Base-by-base conservation (phyloP, 768 basidiomycete genomes). In the Neoboletus brunneissimus region DNA sequence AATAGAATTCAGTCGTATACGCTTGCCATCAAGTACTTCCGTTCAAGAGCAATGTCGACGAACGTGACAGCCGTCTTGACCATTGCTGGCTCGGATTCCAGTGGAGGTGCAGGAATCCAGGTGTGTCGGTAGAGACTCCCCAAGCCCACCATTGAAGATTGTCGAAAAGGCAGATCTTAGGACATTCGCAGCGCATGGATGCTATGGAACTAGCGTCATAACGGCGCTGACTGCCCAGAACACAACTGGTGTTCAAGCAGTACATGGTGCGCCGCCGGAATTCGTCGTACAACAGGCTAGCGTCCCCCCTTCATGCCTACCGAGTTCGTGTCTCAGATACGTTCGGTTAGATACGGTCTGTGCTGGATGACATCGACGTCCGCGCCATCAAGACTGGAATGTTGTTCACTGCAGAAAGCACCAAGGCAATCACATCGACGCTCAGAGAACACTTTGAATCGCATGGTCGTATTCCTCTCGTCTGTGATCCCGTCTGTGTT, bases 181-280 rank as follows among this genome's bases (percentile, higher is more conserved):
- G 71, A 88, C 92, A 1, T 88, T 94, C 62, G 84, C 89, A 5
- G 86, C 90, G 0, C 80, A 86, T 29, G 79, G 78, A 29, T 89
- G 89, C 64, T 95, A 91, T 64, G 94, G 91, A 15, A 78, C 88
- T 15, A 89, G 86, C 57, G 91, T 84, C 9, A 73, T 95, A 51
- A 95, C 94, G 1, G 94, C 91, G 0, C 68, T 96, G 45, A 94
- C 91, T 0, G 90, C 94, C 0, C 94, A 97, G 69, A 97, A 95
- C 70, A 95, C 93, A 0, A 78, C 70, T 4, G 94, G 90, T 4
- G 93, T 97, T 0, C 85, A 91, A 56, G 87, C 74, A 0, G 79
- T 96, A 0, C 83, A 89, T 55, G 77, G 85, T 3, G 69, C 81
- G 10, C 86, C 89, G 0, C 79, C 89, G 0, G 76, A 76, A 12